Percentiles rank a stretch among this genome's conserved stretches.
Conservation (phyloP, 345 rosid species). For the sweet orange (Citrus sinensis) region DVS_A1.0 CM039167.1:1548001-1548500, state of each 20-base stretch:
- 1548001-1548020: neutral
- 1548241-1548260: neutral
- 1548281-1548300: neutral
- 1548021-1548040: neutral
- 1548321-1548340: conserved; percentile 21
- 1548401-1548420: conserved; percentile 31
- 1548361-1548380: conserved; percentile 21
- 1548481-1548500: neutral
- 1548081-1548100: conserved; percentile 12
- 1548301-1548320: conserved; percentile 46
- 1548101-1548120: conserved; percentile 20
- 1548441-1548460: no score
- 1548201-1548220: conserved; percentile 31
- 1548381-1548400: conserved; percentile 5
- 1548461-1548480: no score
- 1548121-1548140: neutral
- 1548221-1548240: conserved; percentile 8
- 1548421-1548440: neutral
- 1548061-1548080: neutral
- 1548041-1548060: neutral
- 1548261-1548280: neutral
- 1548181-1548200: conserved; percentile 28
- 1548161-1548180: conserved; percentile 2
- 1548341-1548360: conserved; percentile 42
- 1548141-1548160: neutral